Evolutionary conservation across 495 filamentous ascomycete genomes (phyloP), one percentile per base, ranked within the genome.

Genomic region (Penicillium atrosanguineum): DNA sequence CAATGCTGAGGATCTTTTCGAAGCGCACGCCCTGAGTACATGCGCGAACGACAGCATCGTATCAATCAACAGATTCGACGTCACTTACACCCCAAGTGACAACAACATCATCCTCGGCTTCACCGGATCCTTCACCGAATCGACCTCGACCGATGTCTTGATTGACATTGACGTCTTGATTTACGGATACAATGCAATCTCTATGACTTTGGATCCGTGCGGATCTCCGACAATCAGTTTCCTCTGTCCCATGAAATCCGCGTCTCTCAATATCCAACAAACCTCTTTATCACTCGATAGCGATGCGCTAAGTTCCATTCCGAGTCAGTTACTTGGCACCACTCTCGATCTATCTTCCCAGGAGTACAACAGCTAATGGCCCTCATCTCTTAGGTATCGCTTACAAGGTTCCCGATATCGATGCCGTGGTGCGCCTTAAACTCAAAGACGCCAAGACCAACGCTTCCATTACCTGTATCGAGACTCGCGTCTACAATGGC

Each of bases 371-470:
- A 7, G 37, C 48, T 50, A 15, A 50, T 26, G 4, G 20, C 1
- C 16, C 3, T 14, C 38, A 20, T 14, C 14, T 6, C 18, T 41
- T 62, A 81, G 78, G 70, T 29, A 93, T 97, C 58, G 86, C 89
- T 18, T 98, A 95, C 63, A 84, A 78, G 19, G 84, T 97, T 39
- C 94, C 94, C 50, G 94, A 98, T 69, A 79, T 97, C 25, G 94
- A 98, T 69, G 92, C 89, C 6, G 82, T 80, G 37, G 86, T 96
- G 38, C 83, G 80, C 52, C 81, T 97, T 40, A 80, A 80, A 59
- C 83, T 98, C 74, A 91, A 87, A 62, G 70, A 67, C 11, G 81
- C 75, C 7, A 75, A 79, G 48, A 82, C 78, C 2, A 73, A 76
- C 16, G 66, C 79, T 34, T 83, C 74, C 46, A 80, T 96, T 21